Base-by-base conservation (phyloP, 2,329 filamentous ascomycete species). In the Chalara sp. region DNA sequence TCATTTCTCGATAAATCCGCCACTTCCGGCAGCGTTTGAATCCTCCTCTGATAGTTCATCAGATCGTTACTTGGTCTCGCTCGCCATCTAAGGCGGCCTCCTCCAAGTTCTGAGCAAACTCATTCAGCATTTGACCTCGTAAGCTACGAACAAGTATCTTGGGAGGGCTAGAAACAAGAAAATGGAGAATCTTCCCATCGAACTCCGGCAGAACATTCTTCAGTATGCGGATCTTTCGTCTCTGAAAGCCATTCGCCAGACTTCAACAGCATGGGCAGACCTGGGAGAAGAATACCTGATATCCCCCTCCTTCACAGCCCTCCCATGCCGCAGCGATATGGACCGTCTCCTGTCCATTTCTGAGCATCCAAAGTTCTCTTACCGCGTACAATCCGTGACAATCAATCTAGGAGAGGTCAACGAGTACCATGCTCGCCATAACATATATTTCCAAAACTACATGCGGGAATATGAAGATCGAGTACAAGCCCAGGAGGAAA, bases 401-500 rank as follows among this genome's bases (percentile, higher is more conserved):
- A 49, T 64, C 21, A 61, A 63, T 30, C 56, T 62, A 32, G 59
- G 59, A 28, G 61, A 63, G 46, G 37, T 64, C 6, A 60, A 63
- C 45, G 62, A 65, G 44, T 63, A 60, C 42, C 58, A 64, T n/a
- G 58, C 59, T 13, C 54, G 61, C 6, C 59, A 61, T 32, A 65
- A 67, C 51, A 52, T 58, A 35, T 59, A 63, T 52, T 57, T 66
- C 53, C 31, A 62, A 28, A 48, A 62, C 45, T 58, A 60, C 39
- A 54, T 58, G 37, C 52, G 60, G 44, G 58, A 64, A 11, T 54
- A 58, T 3, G 59, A 60, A 42, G 54, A 54, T 31, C 59, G 63
- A 11, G 54, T 57, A 5, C n/a, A 30, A 6, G 21, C 37, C 7
- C 40, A 32, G 28, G 59, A 63, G 35, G 55, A 59, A 10, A 58